phyloP scores from a whole-genome alignment of 805 yeast species.

The Schwanniomyces occidentalis region DNA sequence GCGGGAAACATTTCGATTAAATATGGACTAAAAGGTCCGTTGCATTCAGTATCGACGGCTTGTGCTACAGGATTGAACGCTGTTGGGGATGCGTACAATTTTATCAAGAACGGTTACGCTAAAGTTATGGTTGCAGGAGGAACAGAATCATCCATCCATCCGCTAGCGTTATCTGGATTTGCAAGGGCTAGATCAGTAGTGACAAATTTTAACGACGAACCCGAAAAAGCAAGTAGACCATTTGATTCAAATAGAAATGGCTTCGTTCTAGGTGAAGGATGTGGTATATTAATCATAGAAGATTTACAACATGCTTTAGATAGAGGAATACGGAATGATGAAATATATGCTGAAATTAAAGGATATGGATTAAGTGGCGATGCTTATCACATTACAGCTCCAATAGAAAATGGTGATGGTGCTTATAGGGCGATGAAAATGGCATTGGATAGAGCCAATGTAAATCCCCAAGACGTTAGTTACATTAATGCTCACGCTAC shows the following conservation, averaged over 20 bases:
- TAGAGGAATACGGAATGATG: constrained; percentile 51
- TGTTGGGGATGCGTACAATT: constrained; percentile 87
- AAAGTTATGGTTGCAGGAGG: constrained; percentile 95
- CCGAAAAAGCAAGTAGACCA: constrained; percentile 76
- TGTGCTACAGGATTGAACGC: constrained; percentile 97
- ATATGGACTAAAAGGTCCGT: constrained; percentile 77
- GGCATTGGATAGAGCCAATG: constrained; percentile 59
- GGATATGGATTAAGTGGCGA: constrained; percentile 95
- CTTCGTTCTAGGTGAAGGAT: constrained; percentile 91
- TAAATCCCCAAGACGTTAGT: constrained; percentile 52
- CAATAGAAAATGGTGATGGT: constrained; percentile 78
- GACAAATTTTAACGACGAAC: constrained; percentile 60
- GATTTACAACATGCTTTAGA: constrained; percentile 69
- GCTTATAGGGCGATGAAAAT: constrained; percentile 79
- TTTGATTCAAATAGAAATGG: constrained; percentile 80
- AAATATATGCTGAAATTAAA: constrained; percentile 73
- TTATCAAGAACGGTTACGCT: constrained; percentile 76
- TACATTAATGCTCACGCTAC: constrained; percentile 98
- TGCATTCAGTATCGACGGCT: constrained; percentile 88
- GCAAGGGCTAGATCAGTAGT: constrained; percentile 83
- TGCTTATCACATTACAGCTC: constrained; percentile 91
- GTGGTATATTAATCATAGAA: constrained; percentile 80
- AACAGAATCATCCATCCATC: constrained; percentile 83
- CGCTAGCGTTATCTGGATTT: constrained; percentile 85
- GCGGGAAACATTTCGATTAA: constrained; percentile 86